Percentiles rank a stretch among this genome's conserved stretches.
Evolutionary conservation across 352 stramenopile genomes (phyloP).

Genomic region (Phytopythium montanum): DNA sequence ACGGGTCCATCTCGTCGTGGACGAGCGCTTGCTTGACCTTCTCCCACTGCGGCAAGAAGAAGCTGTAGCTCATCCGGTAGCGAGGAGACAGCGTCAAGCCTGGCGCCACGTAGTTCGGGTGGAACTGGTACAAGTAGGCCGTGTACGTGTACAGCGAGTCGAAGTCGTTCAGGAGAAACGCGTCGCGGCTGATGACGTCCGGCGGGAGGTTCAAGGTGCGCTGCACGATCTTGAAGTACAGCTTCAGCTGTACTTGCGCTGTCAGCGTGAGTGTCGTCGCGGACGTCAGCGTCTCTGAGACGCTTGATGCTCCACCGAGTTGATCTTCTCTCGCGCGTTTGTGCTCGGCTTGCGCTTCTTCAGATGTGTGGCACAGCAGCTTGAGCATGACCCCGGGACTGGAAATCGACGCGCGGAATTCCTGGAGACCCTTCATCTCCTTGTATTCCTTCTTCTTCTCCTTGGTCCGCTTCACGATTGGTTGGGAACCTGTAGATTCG

Average conservation of each 20-base stretch:
- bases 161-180: constrained; percentile 72
- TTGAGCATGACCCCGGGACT: constrained; percentile 72
- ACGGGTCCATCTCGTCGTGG: constrained; percentile 56
- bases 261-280: constrained; percentile 47
- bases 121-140: constrained; percentile 62
- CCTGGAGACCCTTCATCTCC: constrained; percentile 59
- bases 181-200: constrained; percentile 60
- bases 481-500: neutral
- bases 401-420: constrained; percentile 44
- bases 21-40: constrained; percentile 58
- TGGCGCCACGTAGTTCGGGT: constrained; percentile 57
- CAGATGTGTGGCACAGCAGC: constrained; percentile 57
- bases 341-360: constrained; percentile 49
- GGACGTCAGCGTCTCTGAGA: constrained; percentile 47
- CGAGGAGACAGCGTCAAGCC: constrained; percentile 36
- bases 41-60: constrained; percentile 57
- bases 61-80: constrained; percentile 56
- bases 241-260: constrained; percentile 57
- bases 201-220: constrained; percentile 46
- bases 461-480: constrained; percentile 28
- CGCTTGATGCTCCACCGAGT: constrained; percentile 16
- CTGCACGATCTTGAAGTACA: constrained; percentile 69
- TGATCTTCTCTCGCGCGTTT: constrained; percentile 44
- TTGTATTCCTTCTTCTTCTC: constrained; percentile 71
- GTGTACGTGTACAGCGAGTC: constrained; percentile 65